Percentiles rank a stretch among this genome's conserved stretches.
Evolutionary conservation across 179 eudicot genomes (phyloP).

Genomic region (Silene vulgaris): DNA sequence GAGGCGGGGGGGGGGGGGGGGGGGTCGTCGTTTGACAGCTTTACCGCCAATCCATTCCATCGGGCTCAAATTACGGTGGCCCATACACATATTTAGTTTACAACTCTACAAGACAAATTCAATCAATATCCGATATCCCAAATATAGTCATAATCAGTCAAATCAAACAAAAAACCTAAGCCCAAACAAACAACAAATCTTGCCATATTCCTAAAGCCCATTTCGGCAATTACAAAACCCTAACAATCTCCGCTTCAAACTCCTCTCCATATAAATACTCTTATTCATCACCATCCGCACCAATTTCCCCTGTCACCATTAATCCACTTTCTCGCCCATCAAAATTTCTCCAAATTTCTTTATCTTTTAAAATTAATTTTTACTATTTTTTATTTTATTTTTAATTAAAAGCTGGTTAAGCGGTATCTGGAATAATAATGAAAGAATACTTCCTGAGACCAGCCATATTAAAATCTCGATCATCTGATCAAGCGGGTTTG

Average conservation of each 20-base stretch:
- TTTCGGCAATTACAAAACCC: not conserved
- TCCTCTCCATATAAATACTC: not conserved
- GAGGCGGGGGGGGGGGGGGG: too few relatives aligned
- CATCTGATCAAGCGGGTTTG: slow-evolving; percentile 17
- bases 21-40: too few relatives aligned
- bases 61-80: too few relatives aligned
- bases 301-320: not conserved
- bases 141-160: too few relatives aligned
- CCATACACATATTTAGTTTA: too few relatives aligned
- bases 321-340: not conserved
- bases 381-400: not conserved
- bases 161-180: not conserved
- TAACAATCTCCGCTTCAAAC: not conserved
- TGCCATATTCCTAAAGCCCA: not conserved
- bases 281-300: not conserved
- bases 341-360: not conserved
- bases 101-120: too few relatives aligned
- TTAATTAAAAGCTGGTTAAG: slow-evolving; percentile 20
- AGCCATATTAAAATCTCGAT: slow-evolving; percentile 19
- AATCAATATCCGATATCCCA: too few relatives aligned
- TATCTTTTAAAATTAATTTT: too few relatives aligned
- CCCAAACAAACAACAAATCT: not conserved
- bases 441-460: slow-evolving; percentile 32
- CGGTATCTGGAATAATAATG: slow-evolving; percentile 25
- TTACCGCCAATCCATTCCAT: too few relatives aligned